Base-by-base conservation (phyloP, 2,329 filamentous ascomycete species). In the Penicillium expansum region DNA sequence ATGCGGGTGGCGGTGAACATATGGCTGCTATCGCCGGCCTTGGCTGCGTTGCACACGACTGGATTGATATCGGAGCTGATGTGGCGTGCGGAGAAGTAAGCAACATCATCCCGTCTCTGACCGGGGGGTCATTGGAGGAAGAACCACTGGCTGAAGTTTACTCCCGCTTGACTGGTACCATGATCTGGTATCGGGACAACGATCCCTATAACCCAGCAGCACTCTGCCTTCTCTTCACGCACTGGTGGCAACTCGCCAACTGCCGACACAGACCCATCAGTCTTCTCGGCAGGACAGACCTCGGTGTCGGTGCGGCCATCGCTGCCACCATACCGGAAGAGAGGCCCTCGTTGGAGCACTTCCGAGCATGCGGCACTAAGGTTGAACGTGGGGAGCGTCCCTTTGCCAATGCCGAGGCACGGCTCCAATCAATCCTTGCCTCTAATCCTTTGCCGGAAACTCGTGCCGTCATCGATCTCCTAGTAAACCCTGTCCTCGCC, bases 201-300 rank as follows among this genome's bases (percentile, higher is more conserved):
- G 58, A 60, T 37, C 55, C 58, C 8, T 60, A 60, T 44, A 60
- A 60, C 48, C 58, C 58, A 2, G 58, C 58, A n/a, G 51, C 58
- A 14, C 52, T 60, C 6, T 58, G 55, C 27, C 42, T 60, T 24
- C 55, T 60, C 8, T 49, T 48, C 32, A 60, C 58, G 6, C 58
- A 60, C 55, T 60, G 55, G 55, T 60, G 58, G 55, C 55, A 60
- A 30, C 58, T 60, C n/a, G 37, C 58, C 29, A 60, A 60, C 55
- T 60, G 58, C 43, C 48, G 55, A 30, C 58, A 60, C 44, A 16
- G 58, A 37, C 58, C 58, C 14, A 16, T 58, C 50, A 41, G 32
- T 4, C 51, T 58, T 5, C 58, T 60, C 6, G 58, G 58, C n/a
- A 55, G 58, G n/a, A 60, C 58, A 13, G 58, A 60, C 39, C 10